Conservation (phyloP, 495 filamentous ascomycete genomes). For the Tuber brumale region DNA sequence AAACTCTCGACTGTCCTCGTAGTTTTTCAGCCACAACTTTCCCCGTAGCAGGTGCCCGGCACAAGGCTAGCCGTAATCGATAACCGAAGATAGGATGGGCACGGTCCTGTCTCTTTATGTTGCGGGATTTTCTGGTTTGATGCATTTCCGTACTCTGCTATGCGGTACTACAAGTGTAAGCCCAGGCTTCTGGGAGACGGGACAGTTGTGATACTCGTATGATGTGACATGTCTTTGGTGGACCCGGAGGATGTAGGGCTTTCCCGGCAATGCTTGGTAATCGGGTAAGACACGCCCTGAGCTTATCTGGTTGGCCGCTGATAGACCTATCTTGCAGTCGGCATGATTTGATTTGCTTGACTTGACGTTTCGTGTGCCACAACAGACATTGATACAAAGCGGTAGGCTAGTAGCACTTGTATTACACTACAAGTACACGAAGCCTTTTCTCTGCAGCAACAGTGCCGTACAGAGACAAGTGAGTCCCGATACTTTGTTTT, state of each 20-base stretch:
- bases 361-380: neutral
- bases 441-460: too few species aligned
- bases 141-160: neutral
- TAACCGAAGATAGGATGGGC: neutral
- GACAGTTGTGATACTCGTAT: neutral
- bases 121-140: neutral
- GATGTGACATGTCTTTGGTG: neutral
- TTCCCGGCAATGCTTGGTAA: neutral
- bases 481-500: neutral
- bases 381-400: neutral
- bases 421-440: neutral
- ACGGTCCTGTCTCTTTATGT: neutral
- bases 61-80: neutral
- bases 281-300: neutral
- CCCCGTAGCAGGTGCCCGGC: neutral
- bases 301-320: neutral
- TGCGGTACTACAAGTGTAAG: neutral
- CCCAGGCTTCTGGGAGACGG: neutral
- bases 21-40: neutral
- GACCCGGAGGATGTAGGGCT: neutral
- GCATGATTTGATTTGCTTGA: neutral
- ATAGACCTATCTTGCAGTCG: neutral
- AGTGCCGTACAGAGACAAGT: neutral
- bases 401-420: neutral
- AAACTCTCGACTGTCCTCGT: neutral